Base-by-base conservation (phyloP, 2,329 filamentous ascomycete genomes). In the Lachnellula cervina region DNA sequence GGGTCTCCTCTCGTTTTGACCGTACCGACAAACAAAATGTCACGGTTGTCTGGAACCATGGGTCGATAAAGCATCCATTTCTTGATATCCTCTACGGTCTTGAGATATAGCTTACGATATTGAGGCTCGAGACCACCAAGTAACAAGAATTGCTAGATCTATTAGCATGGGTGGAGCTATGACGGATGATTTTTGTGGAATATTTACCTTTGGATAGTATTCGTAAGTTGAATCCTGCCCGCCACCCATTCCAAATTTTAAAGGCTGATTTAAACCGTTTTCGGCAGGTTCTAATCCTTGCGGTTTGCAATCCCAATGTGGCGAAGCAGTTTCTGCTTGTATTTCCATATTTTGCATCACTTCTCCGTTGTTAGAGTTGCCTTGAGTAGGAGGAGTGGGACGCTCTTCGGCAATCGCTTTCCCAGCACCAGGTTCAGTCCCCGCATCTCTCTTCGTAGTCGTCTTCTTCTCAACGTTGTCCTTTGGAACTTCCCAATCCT, bases 11-110 rank as follows among this genome's bases (percentile, higher is more conserved):
- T 69, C 9, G 79, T 77, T 47, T 68, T 74, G n/a, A 82, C 70
- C 62, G 83, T 84, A 23, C 87, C 87, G 0, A 88, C 82, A 58
- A 94, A 83, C 2, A 94, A 77, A n/a, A 94, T 81, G 57, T 93
- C 82, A 51, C 81, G 81, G 52, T 81, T 76, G 6, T 79, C 75
- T 6, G 83, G 80, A 19, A 84, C 80, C 82, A 94, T 87, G 0
- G 91, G 90, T 5, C 87, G 81, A 72, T 83, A 96, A 55, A 96
- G 81, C 9, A 96, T 77, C 69, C 88, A 80, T 61, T 90, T 79
- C 62, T 88, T 87, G 37, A 87, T 82, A 0, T 83, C 83, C 5
- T 86, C 81, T 32, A 86, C 80, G 4, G 84, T 80, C 55, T 81
- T 81, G 56, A 86, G 77, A 68, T 95, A 90, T 72, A 96, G 80